These are phyloP conservation scores for Sugiyamaella paludigena DNA, from an alignment of 1,139 yeast species.

Conservation along the genomic window DNA sequence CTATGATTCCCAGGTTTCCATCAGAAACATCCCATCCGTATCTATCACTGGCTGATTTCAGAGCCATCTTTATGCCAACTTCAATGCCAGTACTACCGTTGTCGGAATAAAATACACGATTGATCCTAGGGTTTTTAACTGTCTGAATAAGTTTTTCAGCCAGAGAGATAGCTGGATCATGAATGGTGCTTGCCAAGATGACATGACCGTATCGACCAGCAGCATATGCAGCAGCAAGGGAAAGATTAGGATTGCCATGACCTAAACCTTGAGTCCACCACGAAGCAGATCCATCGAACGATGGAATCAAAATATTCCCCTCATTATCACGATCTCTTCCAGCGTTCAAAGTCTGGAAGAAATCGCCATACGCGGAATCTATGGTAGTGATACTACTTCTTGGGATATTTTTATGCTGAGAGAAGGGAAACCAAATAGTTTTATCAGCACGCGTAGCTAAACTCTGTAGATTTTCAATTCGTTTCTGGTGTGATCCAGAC, in stretches of 20 bases:
- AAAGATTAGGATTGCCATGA: constrained; percentile 30
- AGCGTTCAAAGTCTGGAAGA: constrained; percentile 21
- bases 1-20: constrained; percentile 26
- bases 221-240: constrained; percentile 32
- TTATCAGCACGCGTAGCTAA: constrained; percentile 27
- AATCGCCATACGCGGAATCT: constrained; percentile 32
- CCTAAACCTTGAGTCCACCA: constrained; percentile 38
- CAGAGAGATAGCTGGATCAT: constrained; percentile 31
- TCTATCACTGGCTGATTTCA: constrained; percentile 28
- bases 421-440: constrained; percentile 34
- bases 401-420: constrained; percentile 29
- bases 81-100: constrained; percentile 35
- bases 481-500: constrained; percentile 15
- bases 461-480: constrained; percentile 19
- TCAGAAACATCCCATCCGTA: constrained; percentile 23
- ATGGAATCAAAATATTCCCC: constrained; percentile 12
- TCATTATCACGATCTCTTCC: background rate
- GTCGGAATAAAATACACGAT: constrained; percentile 32
- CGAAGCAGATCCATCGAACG: constrained; percentile 34
- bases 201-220: constrained; percentile 35
- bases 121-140: constrained; percentile 24
- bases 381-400: constrained; percentile 26
- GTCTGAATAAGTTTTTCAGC: constrained; percentile 26
- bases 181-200: constrained; percentile 30
- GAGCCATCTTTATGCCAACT: constrained; percentile 34